phyloP scores from a whole-genome alignment of 1,284 basidiomycete genomes.

The Fistulina hepatica region DNA sequence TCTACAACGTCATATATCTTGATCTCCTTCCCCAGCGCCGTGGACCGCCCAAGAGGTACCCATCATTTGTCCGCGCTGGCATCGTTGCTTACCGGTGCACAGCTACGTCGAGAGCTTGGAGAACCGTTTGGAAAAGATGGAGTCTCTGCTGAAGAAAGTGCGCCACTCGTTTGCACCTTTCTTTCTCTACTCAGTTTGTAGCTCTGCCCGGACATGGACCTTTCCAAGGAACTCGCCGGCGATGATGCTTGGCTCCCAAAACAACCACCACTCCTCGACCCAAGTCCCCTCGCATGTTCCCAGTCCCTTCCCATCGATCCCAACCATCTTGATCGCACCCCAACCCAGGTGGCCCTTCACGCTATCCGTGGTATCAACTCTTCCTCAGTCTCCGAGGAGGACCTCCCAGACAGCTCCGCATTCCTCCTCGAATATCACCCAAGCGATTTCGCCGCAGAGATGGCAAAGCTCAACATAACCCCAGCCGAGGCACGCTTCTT shows the following conservation, averaged over 20 bases:
- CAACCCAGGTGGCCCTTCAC: background rate
- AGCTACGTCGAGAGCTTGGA: conserved; percentile 11
- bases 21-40: background rate
- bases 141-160: conserved; percentile 3
- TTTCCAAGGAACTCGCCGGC: background rate
- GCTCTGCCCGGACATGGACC: background rate
- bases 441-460: background rate
- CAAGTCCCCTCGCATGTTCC: background rate
- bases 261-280: background rate
- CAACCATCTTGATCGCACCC: background rate
- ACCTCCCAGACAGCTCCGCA: background rate
- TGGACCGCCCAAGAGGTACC: conserved; percentile 10
- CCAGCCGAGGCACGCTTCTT: conserved; percentile 4
- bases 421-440: background rate
- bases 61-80: background rate
- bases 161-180: background rate
- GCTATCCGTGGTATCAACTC: background rate
- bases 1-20: conserved; percentile 2
- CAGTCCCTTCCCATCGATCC: background rate
- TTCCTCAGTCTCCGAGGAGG: background rate
- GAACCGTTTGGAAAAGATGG: conserved; percentile 10
- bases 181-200: background rate
- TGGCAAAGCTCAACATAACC: background rate
- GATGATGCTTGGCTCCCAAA: background rate
- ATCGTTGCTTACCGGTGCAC: background rate